phyloP scores from a whole-genome alignment of 306 rosid species.

The Trifolium dubium region DNA sequence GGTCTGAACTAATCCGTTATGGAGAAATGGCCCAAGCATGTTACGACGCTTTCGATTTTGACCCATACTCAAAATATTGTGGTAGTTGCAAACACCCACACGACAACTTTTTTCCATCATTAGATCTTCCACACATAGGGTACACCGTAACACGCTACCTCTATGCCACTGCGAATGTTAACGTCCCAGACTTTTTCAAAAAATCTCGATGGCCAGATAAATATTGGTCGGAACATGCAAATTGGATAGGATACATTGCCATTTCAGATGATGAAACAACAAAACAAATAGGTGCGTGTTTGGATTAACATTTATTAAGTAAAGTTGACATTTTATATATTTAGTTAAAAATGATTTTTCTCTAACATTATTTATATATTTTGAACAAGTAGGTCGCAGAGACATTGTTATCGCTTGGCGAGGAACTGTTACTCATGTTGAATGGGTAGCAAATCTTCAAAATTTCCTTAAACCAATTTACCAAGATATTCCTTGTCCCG shows the following conservation, averaged over 20 bases:
- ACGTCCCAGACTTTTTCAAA: slow-evolving; percentile 73
- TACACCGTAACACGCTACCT: slow-evolving; percentile 72
- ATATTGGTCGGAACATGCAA: slow-evolving; percentile 72
- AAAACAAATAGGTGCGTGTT: slow-evolving; percentile 11
- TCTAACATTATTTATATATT: not conserved
- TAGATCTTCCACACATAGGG: slow-evolving; percentile 44
- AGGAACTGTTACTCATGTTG: slow-evolving; percentile 78
- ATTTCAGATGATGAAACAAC: slow-evolving; percentile 61
- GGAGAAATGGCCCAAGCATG: slow-evolving; percentile 93
- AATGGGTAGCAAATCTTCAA: slow-evolving; percentile 77
- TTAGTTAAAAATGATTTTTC: too few species aligned
- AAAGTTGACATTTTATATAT: too few species aligned
- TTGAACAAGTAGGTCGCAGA: slow-evolving; percentile 55
- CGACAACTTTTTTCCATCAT: slow-evolving; percentile 47
- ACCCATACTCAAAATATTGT: slow-evolving; percentile 80
- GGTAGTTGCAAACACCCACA: slow-evolving; percentile 71
- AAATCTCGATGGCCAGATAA: slow-evolving; percentile 74
- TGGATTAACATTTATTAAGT: too few species aligned
- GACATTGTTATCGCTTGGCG: slow-evolving; percentile 78
- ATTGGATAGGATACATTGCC: slow-evolving; percentile 92
- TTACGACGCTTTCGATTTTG: slow-evolving; percentile 85
- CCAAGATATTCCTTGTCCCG: slow-evolving; percentile 55
- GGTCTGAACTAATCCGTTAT: slow-evolving; percentile 72
- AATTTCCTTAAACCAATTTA: slow-evolving; percentile 63
- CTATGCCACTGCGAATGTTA: slow-evolving; percentile 71